Evolutionary conservation across 202 grass and related monocot genomes (phyloP).

Genomic region (Dendrocalamus latiflorus): DNA sequence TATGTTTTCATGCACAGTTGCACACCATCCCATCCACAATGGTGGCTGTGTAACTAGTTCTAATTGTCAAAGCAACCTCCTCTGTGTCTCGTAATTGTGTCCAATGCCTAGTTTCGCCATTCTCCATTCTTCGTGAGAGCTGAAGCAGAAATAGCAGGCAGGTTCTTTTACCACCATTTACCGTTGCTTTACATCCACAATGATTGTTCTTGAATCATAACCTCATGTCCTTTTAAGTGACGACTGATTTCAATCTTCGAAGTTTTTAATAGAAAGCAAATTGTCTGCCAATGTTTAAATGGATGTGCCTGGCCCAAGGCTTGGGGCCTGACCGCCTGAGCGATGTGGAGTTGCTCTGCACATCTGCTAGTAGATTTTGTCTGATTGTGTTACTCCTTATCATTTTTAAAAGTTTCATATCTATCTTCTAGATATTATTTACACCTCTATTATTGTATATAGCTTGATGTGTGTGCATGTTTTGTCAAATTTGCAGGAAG

Average conservation of each 20-base stretch:
- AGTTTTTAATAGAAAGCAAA: not conserved
- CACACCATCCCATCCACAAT: too few species aligned
- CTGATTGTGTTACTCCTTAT: not conserved
- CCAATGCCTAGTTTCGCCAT: too few species aligned
- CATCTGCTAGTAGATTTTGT: slow-evolving; percentile 9
- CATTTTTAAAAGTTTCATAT: slow-evolving; percentile 5
- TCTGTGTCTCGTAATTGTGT: too few species aligned
- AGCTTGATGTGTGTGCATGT: slow-evolving; percentile 25
- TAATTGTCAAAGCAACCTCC: too few species aligned
- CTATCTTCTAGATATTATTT: not conserved
- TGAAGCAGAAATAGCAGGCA: too few species aligned
- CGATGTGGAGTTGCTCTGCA: not conserved
- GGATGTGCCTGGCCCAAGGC: not conserved
- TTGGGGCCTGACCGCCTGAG: not conserved
- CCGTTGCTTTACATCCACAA: too few species aligned
- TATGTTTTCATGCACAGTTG: not conserved
- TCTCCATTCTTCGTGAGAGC: too few species aligned
- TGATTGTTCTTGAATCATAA: too few species aligned
- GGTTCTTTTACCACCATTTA: too few species aligned
- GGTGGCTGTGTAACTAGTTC: too few species aligned
- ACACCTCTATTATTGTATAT: slow-evolving; percentile 4
- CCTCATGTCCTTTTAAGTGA: not conserved
- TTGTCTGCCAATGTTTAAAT: not conserved
- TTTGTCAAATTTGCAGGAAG: slow-evolving; percentile 63
- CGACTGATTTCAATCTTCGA: not conserved